These are phyloP conservation scores for Chaetomidium leptoderma DNA, from an alignment of 495 filamentous ascomycete species.

Conservation along the genomic window DNA sequence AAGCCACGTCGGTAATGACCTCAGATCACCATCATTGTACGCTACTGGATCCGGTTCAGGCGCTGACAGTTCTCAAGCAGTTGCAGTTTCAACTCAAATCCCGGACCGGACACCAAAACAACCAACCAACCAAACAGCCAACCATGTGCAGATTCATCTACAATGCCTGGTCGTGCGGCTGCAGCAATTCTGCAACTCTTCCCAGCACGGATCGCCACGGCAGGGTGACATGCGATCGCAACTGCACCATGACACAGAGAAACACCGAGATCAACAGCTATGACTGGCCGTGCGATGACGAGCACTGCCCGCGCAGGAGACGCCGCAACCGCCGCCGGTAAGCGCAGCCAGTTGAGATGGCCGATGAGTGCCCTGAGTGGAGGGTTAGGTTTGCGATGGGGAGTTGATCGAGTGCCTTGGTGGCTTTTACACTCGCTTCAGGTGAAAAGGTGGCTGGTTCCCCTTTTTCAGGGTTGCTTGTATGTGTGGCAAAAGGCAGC, in stretches of 20 bases:
- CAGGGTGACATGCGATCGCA: not conserved
- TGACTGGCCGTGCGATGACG: not conserved
- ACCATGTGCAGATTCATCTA: not conserved
- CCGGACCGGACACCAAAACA: not conserved
- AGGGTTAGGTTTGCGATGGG: not conserved
- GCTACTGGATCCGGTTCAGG: not conserved
- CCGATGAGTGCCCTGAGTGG: not conserved
- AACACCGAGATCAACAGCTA: not conserved
- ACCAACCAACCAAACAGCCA: not conserved
- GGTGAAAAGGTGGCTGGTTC: not conserved
- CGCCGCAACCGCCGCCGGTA: not conserved
- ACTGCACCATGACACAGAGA: not conserved
- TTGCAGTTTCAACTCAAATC: not conserved
- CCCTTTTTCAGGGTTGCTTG: not conserved
- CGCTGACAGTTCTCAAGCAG: not conserved
- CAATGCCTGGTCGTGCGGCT: not conserved
- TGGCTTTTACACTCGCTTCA: not conserved
- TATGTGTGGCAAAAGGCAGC: not conserved
- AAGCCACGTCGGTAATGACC: not conserved
- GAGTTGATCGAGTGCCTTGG: not conserved
- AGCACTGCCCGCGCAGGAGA: not conserved
- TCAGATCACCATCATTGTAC: too few relatives aligned
- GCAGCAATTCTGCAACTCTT: not conserved
- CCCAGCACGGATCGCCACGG: not conserved
- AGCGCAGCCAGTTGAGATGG: not conserved